phyloP scores from a whole-genome alignment of 2,329 filamentous ascomycete species.

The Allantophomopsis lycopodina region DNA sequence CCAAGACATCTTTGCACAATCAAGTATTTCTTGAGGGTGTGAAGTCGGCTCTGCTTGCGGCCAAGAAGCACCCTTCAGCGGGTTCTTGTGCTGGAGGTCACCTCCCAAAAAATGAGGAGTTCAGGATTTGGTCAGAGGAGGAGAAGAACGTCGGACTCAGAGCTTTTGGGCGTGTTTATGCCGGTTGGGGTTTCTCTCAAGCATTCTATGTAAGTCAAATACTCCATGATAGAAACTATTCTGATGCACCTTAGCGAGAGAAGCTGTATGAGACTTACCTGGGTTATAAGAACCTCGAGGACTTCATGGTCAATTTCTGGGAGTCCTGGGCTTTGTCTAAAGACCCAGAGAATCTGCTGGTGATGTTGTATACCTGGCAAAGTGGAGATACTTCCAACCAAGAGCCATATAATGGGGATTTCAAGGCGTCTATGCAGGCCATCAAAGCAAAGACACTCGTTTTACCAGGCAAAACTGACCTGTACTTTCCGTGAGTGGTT shows the following conservation, averaged over 20 bases:
- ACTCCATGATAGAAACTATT: too few relatives aligned
- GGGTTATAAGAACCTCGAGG: constrained; percentile 54
- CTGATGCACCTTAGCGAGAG: constrained; percentile 26
- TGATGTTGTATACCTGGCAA: constrained; percentile 72
- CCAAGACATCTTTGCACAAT: constrained; percentile 52
- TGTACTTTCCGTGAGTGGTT: constrained; percentile 57
- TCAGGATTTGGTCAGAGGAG: constrained; percentile 34
- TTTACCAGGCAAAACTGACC: constrained; percentile 57
- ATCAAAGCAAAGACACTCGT: constrained; percentile 65
- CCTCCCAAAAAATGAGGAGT: constrained; percentile 21
- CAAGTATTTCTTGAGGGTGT: constrained; percentile 55
- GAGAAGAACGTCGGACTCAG: constrained; percentile 46
- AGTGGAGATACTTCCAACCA: constrained; percentile 56
- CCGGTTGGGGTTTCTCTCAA: constrained; percentile 71
- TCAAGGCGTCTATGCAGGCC: constrained; percentile 47
- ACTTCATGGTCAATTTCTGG: constrained; percentile 66
- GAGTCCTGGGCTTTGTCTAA: constrained; percentile 46
- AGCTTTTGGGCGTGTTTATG: constrained; percentile 62
- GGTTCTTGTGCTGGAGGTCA: constrained; percentile 32
- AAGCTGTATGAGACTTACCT: constrained; percentile 51
- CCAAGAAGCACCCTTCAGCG: constrained; percentile 35
- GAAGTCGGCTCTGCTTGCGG: constrained; percentile 43
- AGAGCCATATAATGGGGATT: constrained; percentile 52
- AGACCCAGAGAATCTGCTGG: constrained; percentile 62
- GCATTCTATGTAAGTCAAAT: constrained; percentile 43